These are phyloP conservation scores for Pyrenochaeta sp. DNA, from an alignment of 2,329 filamentous ascomycete genomes.

Conservation along the genomic window DNA sequence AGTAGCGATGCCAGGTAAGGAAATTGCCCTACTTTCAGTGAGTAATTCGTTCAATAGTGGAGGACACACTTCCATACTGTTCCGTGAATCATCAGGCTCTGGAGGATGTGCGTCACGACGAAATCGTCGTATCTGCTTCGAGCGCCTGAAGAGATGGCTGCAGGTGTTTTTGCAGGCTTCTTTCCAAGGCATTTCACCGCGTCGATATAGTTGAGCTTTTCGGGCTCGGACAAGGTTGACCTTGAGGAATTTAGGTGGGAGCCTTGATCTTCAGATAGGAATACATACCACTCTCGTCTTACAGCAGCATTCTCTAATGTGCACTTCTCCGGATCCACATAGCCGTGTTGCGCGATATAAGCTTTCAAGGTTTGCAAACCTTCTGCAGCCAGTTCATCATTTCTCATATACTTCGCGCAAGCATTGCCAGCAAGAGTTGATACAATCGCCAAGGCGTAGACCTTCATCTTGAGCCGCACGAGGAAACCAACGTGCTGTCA, in stretches of 20 bases:
- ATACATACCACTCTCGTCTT: conserved; percentile 53
- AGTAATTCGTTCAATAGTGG: conserved; percentile 27
- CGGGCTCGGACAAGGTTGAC: conserved; percentile 20
- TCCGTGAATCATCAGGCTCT: conserved; percentile 37
- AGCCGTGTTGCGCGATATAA: conserved; percentile 30
- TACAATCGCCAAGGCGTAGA: too few relatives aligned
- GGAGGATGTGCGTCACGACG: conserved; percentile 40
- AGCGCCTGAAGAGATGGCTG: conserved; percentile 29
- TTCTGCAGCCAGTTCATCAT: conserved; percentile 44
- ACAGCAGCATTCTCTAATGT: conserved; percentile 48
- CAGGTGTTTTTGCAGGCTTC: conserved; percentile 32
- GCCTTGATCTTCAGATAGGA: not conserved
- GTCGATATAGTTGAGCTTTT: conserved; percentile 38
- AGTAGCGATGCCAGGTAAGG: conserved; percentile 53
- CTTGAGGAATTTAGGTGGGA: conserved; percentile 10
- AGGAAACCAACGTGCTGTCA: too few relatives aligned
- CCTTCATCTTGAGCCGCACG: too few relatives aligned
- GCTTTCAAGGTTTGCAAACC: conserved; percentile 42
- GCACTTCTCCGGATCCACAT: conserved; percentile 36
- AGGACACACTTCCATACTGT: conserved; percentile 35
- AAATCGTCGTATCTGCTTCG: conserved; percentile 43
- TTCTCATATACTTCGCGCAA: too few relatives aligned
- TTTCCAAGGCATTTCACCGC: conserved; percentile 41
- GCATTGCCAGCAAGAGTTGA: too few relatives aligned
- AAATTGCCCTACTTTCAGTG: conserved; percentile 41